Conservation (phyloP, 2,329 filamentous ascomycete genomes). For the Cercospora beticola region DNA sequence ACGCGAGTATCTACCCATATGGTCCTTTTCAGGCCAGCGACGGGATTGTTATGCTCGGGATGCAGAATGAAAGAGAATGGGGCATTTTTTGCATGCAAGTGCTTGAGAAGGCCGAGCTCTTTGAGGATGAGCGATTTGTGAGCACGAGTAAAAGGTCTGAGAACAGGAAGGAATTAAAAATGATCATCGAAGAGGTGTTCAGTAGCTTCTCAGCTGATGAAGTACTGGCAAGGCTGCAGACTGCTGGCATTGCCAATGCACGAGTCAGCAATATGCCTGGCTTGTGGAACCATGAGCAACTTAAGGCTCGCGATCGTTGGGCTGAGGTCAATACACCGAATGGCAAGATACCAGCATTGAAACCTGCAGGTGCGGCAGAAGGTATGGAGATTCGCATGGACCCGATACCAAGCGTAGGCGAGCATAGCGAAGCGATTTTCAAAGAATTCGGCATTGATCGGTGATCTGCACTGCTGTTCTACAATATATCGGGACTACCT, state of each 20-base stretch:
- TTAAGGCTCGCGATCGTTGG: conserved; percentile 54
- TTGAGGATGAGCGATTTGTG: conserved; percentile 49
- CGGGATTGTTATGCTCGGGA: conserved; percentile 54
- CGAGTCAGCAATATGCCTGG: conserved; percentile 57
- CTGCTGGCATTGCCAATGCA: conserved; percentile 55
- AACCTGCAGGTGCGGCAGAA: conserved; percentile 50
- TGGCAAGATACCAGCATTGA: conserved; percentile 50
- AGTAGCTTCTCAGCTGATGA: conserved; percentile 41
- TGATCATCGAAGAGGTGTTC: conserved; percentile 50
- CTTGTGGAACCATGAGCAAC: conserved; percentile 56
- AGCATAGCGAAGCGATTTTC: conserved; percentile 52
- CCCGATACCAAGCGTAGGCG: conserved; percentile 50
- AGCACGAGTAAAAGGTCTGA: conserved; percentile 49
- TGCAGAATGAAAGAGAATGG: conserved; percentile 61
- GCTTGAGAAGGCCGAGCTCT: conserved; percentile 45
- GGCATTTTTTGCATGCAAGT: conserved; percentile 50
- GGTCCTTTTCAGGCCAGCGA: conserved; percentile 54
- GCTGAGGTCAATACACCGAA: conserved; percentile 50
- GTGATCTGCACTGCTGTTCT: background rate
- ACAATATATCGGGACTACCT: background rate
- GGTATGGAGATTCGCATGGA: conserved; percentile 43
- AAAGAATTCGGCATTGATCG: conserved; percentile 43
- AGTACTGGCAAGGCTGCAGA: conserved; percentile 47
- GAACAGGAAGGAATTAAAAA: conserved; percentile 50
- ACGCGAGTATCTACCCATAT: conserved; percentile 58